Percentiles rank a stretch among this genome's conserved stretches.
Evolutionary conservation across 2,329 filamentous ascomycete genomes (phyloP).

Genomic region (Diaporthe ilicicola): DNA sequence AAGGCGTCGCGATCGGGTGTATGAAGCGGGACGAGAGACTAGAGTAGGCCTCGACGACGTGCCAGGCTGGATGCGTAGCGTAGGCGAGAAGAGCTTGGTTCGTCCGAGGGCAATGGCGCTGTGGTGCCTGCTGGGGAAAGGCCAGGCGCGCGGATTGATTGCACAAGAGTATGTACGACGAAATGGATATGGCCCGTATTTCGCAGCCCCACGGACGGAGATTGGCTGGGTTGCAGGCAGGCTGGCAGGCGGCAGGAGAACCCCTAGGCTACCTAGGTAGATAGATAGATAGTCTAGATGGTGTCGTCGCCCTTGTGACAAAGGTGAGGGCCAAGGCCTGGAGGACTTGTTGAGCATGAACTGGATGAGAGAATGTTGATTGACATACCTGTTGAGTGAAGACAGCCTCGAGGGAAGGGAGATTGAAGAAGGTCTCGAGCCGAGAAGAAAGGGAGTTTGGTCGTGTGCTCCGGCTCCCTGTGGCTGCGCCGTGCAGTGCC

Average conservation of each 20-base stretch:
- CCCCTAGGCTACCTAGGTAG: neutral
- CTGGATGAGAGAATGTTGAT: slow-evolving; percentile 5
- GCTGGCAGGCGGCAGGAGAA: neutral
- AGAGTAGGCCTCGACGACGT: neutral
- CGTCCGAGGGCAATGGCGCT: slow-evolving; percentile 4
- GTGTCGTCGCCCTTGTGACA: neutral
- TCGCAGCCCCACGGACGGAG: slow-evolving; percentile 28
- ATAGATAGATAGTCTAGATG: neutral
- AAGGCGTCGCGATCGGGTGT: slow-evolving; percentile 6
- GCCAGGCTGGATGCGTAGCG: neutral
- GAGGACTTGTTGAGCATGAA: slow-evolving; percentile 1
- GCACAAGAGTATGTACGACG: slow-evolving; percentile 17
- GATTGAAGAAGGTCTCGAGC: neutral
- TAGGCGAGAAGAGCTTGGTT: slow-evolving; percentile 1
- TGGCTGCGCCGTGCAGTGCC: neutral
- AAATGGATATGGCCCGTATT: slow-evolving; percentile 28
- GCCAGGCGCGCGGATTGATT: slow-evolving; percentile 14
- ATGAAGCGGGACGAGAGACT: slow-evolving; percentile 7
- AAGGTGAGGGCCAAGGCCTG: neutral
- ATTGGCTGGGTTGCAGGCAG: slow-evolving; percentile 13
- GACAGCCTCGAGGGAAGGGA: slow-evolving; percentile 20
- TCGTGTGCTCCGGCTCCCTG: slow-evolving; percentile 12
- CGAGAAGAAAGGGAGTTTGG: slow-evolving; percentile 7
- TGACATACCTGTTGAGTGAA: slow-evolving; percentile 1
- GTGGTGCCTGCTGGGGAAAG: slow-evolving; percentile 7